Evolutionary conservation across 2,329 filamentous ascomycete species (phyloP).

Genomic region (Trichoderma asperellum): DNA sequence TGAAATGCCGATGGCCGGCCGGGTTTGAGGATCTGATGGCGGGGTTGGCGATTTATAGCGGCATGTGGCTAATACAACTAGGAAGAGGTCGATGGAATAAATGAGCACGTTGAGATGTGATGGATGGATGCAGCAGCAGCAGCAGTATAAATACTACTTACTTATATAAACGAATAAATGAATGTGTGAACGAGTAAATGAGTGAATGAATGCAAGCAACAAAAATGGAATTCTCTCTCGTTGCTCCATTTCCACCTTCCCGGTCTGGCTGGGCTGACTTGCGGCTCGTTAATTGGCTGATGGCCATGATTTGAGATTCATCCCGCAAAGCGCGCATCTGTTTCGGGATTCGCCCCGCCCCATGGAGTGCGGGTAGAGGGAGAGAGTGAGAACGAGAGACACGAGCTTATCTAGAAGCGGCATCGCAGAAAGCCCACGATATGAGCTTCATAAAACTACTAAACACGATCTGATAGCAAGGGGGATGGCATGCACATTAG

Average conservation of each 20-base stretch:
- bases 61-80: not conserved
- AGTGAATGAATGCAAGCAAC: not conserved
- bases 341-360: slow-evolving; percentile 15
- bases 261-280: not conserved
- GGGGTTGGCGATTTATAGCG: not conserved
- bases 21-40: not conserved
- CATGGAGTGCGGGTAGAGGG: not conserved
- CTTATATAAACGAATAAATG: too few relatives aligned
- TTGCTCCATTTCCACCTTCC: not conserved
- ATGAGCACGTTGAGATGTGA: too few relatives aligned
- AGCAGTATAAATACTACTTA: too few relatives aligned
- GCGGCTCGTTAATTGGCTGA: too few relatives aligned
- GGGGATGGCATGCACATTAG: not conserved
- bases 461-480: not conserved
- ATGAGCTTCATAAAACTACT: not conserved
- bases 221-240: not conserved
- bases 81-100: too few relatives aligned
- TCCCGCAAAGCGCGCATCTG: not conserved
- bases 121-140: too few relatives aligned
- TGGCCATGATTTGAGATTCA: slow-evolving; percentile 6
- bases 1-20: not conserved
- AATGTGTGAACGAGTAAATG: too few relatives aligned
- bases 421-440: too few relatives aligned
- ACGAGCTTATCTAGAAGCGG: too few relatives aligned
- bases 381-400: too few relatives aligned